A percentile compares a stretch with the other conserved stretches of the same genome.
Evolutionary conservation across 768 basidiomycete genomes (phyloP).

Genomic region (Amanita brunnescens): DNA sequence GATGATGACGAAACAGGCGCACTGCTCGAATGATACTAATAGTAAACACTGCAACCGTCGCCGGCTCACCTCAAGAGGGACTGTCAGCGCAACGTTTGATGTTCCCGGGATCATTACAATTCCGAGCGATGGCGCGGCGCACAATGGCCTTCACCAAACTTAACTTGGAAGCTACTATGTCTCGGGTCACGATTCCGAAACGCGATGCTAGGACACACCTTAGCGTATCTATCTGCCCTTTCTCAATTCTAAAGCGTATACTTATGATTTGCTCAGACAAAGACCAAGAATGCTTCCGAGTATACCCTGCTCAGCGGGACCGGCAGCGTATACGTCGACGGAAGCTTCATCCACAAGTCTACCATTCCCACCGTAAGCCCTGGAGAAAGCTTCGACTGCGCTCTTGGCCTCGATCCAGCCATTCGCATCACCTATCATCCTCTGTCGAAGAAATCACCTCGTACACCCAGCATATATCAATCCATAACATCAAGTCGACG

Average conservation of each 20-base stretch:
- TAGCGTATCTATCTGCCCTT: slow-evolving; percentile 16
- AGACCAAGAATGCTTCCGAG: slow-evolving; percentile 30
- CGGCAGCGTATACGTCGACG: slow-evolving; percentile 32
- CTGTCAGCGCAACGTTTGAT: slow-evolving; percentile 23
- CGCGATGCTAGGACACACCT: slow-evolving; percentile 24
- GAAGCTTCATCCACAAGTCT: slow-evolving; percentile 30
- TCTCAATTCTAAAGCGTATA: background rate
- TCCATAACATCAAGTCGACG: slow-evolving; percentile 26
- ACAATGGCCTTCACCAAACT: slow-evolving; percentile 27
- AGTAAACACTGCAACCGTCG: background rate
- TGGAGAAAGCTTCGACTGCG: slow-evolving; percentile 30
- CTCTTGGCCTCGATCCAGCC: slow-evolving; percentile 31
- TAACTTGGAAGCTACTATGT: slow-evolving; percentile 22
- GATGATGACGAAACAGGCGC: background rate
- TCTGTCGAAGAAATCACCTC: slow-evolving; percentile 21
- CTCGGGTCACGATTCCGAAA: slow-evolving; percentile 29
- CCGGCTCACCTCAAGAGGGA: slow-evolving; percentile 20
- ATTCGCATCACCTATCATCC: slow-evolving; percentile 32
- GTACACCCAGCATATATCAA: slow-evolving; percentile 27
- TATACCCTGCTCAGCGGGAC: slow-evolving; percentile 27
- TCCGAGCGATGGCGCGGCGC: slow-evolving; percentile 20
- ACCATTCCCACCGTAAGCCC: slow-evolving; percentile 26
- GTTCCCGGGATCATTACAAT: slow-evolving; percentile 25
- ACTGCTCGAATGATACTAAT: background rate
- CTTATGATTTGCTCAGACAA: slow-evolving; percentile 18